Base-by-base conservation (phyloP, 805 yeast species). In the Starmerella khaoyaiensis region DNA sequence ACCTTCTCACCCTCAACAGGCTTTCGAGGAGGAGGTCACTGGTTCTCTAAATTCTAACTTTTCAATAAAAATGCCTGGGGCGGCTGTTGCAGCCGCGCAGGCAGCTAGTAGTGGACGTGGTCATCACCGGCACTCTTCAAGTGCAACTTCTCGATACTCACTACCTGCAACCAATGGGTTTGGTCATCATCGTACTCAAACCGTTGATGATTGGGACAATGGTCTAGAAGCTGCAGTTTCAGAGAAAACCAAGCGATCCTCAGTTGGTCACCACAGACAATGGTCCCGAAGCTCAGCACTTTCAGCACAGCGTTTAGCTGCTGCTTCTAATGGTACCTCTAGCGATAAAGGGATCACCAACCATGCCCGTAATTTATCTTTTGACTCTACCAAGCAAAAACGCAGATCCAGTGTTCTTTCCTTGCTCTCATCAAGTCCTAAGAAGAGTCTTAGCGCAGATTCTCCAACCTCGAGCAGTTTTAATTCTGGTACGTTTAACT, bases 361-460 rank as follows among this genome's bases (percentile, higher is more conserved):
- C 8, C 36, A 25, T 35, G 20, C 33, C 18, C 40, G 44, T 22
- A 28, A 19, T 15, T 39, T 31, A 8, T 39, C 44, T 11, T 14
- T 37, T 12, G 47, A 45, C 29, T 38, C 44, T 16, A 30, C 34
- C 33, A 45, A 44, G 31, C 49, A 47, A 12, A 21, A 27, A 17
- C 44, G 46, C 20, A 39, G 46, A 4, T 31, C 49, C 26, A 39
- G 45, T 9, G 33, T 40, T 22, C 28, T 45, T 9, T 37, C 48
- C 18, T 14, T 34, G 33, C 37, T 39, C 20, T 34, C 46, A 14
- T 34, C 16, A 3, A 35, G 43, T 15, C 44, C 44, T 9, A 38
- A 36, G 32, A 42, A 37, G 28, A 41, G 70, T 36, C 21, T 24
- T 17, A 18, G 29, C 19, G 11, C 26, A 11, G 15, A 14, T 18